Conservation (phyloP, 164 flowering plant genomes). For the Vitis labrusca region DNA sequence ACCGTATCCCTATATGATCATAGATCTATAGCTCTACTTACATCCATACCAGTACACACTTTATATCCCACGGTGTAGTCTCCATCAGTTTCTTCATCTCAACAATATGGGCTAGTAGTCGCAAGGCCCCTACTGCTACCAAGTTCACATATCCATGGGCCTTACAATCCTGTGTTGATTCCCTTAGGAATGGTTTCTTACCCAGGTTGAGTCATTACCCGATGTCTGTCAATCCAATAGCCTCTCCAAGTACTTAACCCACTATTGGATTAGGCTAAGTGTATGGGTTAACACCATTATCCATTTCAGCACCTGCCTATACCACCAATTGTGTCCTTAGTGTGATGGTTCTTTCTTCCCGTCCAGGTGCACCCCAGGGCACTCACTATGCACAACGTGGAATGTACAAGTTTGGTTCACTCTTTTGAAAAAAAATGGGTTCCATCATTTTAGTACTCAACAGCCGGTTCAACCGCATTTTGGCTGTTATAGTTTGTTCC, state of each 20-base stretch:
- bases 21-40: constrained; percentile 27
- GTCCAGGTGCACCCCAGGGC: constrained; percentile 32
- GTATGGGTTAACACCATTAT: constrained; percentile 63
- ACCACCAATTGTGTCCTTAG: constrained; percentile 53
- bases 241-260: constrained; percentile 54
- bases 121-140: constrained; percentile 67
- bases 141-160: constrained; percentile 70
- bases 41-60: constrained; percentile 31
- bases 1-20: too few relatives aligned
- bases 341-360: constrained; percentile 79
- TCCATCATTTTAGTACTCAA: too few relatives aligned
- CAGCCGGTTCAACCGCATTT: too few relatives aligned
- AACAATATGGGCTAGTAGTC: constrained; percentile 63
- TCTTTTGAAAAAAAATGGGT: too few relatives aligned
- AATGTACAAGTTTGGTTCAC: too few relatives aligned
- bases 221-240: constrained; percentile 60
- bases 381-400: too few relatives aligned
- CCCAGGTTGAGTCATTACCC: constrained; percentile 69
- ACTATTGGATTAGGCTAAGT: constrained; percentile 44
- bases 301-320: constrained; percentile 70
- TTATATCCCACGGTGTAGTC: constrained; percentile 60
- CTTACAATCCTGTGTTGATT: constrained; percentile 67
- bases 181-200: constrained; percentile 69
- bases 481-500: too few relatives aligned
- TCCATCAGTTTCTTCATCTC: constrained; percentile 55